Evolutionary conservation across 306 rosid genomes (phyloP).

Genomic region (Lathyrus oleraceus): DNA sequence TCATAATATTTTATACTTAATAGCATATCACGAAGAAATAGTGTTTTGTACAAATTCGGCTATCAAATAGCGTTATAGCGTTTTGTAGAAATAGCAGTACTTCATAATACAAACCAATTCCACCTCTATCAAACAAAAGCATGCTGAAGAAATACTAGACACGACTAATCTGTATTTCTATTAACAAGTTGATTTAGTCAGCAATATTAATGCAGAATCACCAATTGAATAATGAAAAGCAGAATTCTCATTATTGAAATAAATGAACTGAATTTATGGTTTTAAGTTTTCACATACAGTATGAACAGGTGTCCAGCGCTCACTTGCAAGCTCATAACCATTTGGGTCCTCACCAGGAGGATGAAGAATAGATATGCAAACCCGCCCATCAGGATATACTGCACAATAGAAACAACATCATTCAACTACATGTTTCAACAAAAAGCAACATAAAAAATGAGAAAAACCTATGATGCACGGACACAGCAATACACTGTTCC

Average conservation of each 20-base stretch:
- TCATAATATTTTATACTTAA: too few species aligned
- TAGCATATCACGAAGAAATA: too few species aligned
- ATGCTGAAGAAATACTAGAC: constrained; percentile 15
- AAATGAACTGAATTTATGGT: not conserved
- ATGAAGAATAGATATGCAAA: constrained; percentile 95
- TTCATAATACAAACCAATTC: not conserved
- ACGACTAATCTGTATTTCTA: constrained; percentile 8
- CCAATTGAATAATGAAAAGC: not conserved
- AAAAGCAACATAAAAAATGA: not conserved
- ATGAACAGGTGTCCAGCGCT: constrained; percentile 98
- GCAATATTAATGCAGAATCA: constrained; percentile 10
- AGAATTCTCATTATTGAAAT: not conserved
- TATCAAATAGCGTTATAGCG: too few species aligned
- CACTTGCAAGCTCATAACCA: constrained; percentile 99
- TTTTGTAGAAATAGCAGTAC: too few species aligned
- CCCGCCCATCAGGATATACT: constrained; percentile 97
- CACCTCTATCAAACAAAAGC: not conserved
- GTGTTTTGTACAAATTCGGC: too few species aligned
- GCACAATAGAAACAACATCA: constrained; percentile 27
- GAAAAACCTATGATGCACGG: not conserved
- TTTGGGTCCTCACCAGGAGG: constrained; percentile 98
- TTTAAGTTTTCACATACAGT: constrained; percentile 57
- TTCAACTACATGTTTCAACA: constrained; percentile 18
- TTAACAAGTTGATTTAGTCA: constrained; percentile 21
- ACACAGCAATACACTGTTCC: not conserved